Conservation (phyloP, 2,329 filamentous ascomycete species). For the Colletotrichum sojae region DNA sequence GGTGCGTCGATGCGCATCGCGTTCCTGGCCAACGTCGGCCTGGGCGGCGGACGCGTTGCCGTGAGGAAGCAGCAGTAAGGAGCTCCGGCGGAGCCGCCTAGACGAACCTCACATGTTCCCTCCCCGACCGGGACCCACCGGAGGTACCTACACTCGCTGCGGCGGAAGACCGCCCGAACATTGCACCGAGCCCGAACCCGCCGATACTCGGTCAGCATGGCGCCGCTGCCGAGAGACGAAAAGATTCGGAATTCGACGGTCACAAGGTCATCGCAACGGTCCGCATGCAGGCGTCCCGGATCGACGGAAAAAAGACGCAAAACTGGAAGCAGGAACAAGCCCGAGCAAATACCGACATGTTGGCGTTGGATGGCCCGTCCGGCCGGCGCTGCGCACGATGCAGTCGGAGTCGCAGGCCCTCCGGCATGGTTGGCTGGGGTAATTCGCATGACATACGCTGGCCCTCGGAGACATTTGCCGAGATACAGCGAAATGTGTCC, state of each 20-base stretch:
- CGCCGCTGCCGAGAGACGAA: slow-evolving; percentile 16
- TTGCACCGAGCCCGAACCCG: slow-evolving; percentile 37
- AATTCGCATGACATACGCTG: slow-evolving; percentile 15
- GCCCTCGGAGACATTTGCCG: slow-evolving; percentile 31
- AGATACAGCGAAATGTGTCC: slow-evolving; percentile 31
- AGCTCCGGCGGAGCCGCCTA: slow-evolving; percentile 1
- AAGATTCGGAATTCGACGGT: background rate
- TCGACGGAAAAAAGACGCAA: background rate
- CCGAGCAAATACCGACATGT: slow-evolving; percentile 37
- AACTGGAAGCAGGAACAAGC: slow-evolving; percentile 14
- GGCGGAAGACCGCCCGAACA: slow-evolving; percentile 28
- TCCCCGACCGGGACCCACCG: slow-evolving; percentile 3
- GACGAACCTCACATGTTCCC: background rate
- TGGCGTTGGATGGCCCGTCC: background rate
- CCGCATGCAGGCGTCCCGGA: background rate
- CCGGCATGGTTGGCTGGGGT: slow-evolving; percentile 22
- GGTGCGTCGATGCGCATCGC: slow-evolving; percentile 72
- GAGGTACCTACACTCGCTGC: background rate
- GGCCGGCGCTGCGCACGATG: background rate
- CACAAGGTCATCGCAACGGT: background rate
- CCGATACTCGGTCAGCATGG: slow-evolving; percentile 19
- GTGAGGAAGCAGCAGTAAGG: slow-evolving; percentile 41
- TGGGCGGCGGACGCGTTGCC: slow-evolving; percentile 48
- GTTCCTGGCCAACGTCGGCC: slow-evolving; percentile 71
- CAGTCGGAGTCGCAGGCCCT: background rate